Conservation (phyloP, 345 rosid genomes). For the Melastoma malabathricum region DNA sequence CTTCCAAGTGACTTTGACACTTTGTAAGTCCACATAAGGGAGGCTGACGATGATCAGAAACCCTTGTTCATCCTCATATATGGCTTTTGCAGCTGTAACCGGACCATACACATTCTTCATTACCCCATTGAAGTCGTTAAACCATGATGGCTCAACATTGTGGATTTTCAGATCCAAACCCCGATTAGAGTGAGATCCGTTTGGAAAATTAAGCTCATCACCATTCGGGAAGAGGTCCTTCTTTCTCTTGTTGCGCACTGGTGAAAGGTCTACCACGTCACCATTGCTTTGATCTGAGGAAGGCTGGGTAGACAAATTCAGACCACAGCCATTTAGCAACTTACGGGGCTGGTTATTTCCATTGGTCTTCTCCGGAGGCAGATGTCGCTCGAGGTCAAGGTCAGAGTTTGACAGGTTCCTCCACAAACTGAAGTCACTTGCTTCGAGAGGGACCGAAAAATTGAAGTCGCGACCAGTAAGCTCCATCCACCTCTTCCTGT, state of each 20-base stretch:
- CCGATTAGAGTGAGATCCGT: constrained; percentile 10
- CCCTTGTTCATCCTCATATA: constrained; percentile 69
- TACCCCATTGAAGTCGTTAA: constrained; percentile 30
- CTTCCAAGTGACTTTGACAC: constrained; percentile 85
- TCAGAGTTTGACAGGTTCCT: constrained; percentile 34
- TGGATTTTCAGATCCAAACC: constrained; percentile 11
- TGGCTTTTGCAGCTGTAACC: constrained; percentile 70
- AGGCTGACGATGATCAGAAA: constrained; percentile 59
- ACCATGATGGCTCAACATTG: constrained; percentile 23
- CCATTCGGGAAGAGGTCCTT: constrained; percentile 23
- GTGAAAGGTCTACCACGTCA: constrained; percentile 25
- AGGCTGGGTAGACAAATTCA: constrained; percentile 31
- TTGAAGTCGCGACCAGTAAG: constrained; percentile 36
- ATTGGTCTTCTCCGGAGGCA: constrained; percentile 8
- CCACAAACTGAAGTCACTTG: constrained; percentile 41
- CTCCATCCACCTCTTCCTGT: constrained; percentile 35
- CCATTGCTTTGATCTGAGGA: constrained; percentile 24
- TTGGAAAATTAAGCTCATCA: constrained; percentile 7
- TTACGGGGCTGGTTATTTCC: constrained; percentile 12
- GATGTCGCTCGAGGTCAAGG: constrained; percentile 28
- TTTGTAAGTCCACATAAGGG: constrained; percentile 69
- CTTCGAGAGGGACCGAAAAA: constrained; percentile 27
- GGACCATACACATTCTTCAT: constrained; percentile 46
- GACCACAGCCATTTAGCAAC: constrained; percentile 25
- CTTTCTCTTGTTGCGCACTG: constrained; percentile 25